These are phyloP conservation scores for Hymenochaete sp. DNA, from an alignment of 1,284 basidiomycete genomes.

Conservation along the genomic window DNA sequence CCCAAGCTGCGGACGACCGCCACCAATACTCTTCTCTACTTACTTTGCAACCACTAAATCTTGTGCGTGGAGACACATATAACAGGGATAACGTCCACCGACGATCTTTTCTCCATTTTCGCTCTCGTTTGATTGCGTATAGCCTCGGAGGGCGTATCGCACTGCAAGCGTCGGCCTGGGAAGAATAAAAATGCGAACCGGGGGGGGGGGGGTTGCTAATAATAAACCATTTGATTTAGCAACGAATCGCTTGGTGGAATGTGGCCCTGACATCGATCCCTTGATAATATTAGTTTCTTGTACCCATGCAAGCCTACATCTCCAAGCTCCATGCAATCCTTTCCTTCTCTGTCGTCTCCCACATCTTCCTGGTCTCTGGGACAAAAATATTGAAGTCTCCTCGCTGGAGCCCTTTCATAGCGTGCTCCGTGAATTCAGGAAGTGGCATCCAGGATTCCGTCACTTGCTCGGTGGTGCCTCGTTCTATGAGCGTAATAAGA, in stretches of 20 bases:
- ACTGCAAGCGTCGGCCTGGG: no score
- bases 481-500: conserved; percentile 28
- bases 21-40: no score
- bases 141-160: no score
- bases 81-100: no score
- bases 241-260: background rate
- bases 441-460: conserved; percentile 55
- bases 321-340: conserved; percentile 20
- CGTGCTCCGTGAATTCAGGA: conserved; percentile 37
- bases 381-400: conserved; percentile 35
- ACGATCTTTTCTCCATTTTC: no score
- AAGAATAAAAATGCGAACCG: no score
- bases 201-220: no score
- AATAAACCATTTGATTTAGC: background rate
- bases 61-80: no score
- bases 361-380: conserved; percentile 1
- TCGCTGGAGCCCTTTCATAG: conserved; percentile 39
- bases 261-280: background rate
- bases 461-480: conserved; percentile 40
- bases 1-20: no score
- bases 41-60: no score
- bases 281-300: background rate
- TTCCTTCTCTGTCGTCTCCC: conserved; percentile 2
- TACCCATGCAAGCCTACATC: background rate
- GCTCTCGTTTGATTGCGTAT: no score